Base-by-base conservation (phyloP, 2,329 filamentous ascomycete genomes). In the Diaporthe sp. region DNA sequence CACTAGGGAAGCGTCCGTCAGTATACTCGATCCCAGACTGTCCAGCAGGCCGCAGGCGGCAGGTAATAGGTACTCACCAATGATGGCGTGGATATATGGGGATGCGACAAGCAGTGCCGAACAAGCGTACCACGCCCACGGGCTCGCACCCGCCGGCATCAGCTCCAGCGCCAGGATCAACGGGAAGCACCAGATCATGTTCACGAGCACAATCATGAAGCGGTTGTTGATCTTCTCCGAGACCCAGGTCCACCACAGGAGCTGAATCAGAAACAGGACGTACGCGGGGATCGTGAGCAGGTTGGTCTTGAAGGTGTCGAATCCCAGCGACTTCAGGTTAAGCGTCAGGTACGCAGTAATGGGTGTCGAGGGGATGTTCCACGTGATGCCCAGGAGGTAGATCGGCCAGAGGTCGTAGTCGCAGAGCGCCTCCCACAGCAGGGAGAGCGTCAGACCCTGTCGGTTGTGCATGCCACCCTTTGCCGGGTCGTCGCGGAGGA, bases 101-200 rank as follows among this genome's bases (percentile, higher is more conserved):
- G 87, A 88, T 0, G 86, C 86, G 1, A 89, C 81, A 1, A 89
- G 78, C 3, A 88, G 80, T 0, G 84, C 86, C 0, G 85, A 83
- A 0, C 88, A 77, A 0, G 85, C 85, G 74, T 87, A 90, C 13
- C 86, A 86, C 0, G 82, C 81, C 89, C 89, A 90, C 0, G 84
- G 78, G 57, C 79, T 80, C 1, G 80, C 78, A 15, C 53, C 71
- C n/a, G 55, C 28, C 1, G 85, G 84, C 82, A 87, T 73, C 79
- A 86, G 70, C 76, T 83, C 77, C 22, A 91, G 82, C 0, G 87
- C 86, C 3, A 90, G 79, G 4, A 91, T 77, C 68, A 88, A 86
- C 0, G 89, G 88, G 12, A 91, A 82, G 9, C 85, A 84, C 89
- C 89, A 92, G 22, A 91, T 76, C 51, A 87, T 85, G 3, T 85